Base-by-base conservation (phyloP, 2,329 filamentous ascomycete genomes). In the Pseudogymnoascus sp. region DNA sequence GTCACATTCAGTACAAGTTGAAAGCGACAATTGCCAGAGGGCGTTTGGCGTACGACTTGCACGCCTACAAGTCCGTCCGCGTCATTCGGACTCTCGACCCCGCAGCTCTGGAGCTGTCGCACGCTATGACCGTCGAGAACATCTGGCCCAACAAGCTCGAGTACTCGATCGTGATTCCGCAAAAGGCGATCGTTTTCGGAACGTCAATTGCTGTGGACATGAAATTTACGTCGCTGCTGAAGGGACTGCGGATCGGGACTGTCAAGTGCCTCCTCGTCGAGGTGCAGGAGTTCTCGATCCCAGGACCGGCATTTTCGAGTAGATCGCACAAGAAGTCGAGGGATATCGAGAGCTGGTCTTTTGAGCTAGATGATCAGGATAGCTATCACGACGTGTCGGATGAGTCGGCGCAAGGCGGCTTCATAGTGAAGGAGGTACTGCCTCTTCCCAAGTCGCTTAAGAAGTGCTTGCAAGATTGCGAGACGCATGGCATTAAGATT, bases 121-220 rank as follows among this genome's bases (percentile, higher is more conserved):
- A 97, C 74, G 88, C 91, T 58, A 94, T 97, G 90, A 90, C 90
- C 65, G 92, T 97, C 66, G 92, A 97, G 75, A 97, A 97, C 71
- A 89, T 96, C 66, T 99, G 94, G 94, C 89, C 92, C 5, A 94
- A 96, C 78, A 99, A 99, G 79, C 84, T 97, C 69, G 90, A 96
- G 73, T 99, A 99, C 77, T 93, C 91, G 31, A 92, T 99, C 65
- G 86, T 90, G 63, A 90, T 96, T 9, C 93, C 94, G 0, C 92
- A 91, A 70, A 97, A 97, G 77, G 94, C 94, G 1, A 88, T 96
- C 61, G 89, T 96, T 15, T 96, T 97, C 69, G 94, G 94, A 59
- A 95, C 90, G n/a, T 82, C 82, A 21, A 86, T 97, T 58, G 85
- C 87, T 1, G 82, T 96, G 64, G 87, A 96, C 68, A 93, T 97